These are phyloP conservation scores for Penicillium turbatum DNA, from an alignment of 495 filamentous ascomycete genomes.

Conservation along the genomic window DNA sequence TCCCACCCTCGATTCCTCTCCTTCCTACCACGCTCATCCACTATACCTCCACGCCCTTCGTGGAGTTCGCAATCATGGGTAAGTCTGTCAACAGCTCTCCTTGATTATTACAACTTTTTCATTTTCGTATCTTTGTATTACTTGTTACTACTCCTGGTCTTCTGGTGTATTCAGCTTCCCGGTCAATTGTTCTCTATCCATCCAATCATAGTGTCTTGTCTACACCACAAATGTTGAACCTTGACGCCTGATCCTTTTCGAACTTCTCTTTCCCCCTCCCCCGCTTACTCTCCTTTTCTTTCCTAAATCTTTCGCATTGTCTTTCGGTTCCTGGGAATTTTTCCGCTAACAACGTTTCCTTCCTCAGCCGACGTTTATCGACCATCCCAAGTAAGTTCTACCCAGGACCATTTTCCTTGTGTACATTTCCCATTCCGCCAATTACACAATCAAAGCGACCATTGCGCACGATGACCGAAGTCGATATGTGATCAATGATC, in stretches of 20 bases:
- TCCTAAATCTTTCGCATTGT: conserved; percentile 11
- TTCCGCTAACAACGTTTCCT: conserved; percentile 16
- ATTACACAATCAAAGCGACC: conserved; percentile 8
- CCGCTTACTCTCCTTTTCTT: conserved; percentile 22
- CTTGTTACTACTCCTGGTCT: conserved; percentile 19
- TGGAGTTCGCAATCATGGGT: conserved; percentile 26
- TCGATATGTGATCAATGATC: conserved; percentile 5
- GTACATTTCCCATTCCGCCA: background rate
- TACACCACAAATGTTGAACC: conserved; percentile 18
- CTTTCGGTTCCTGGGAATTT: conserved; percentile 23
- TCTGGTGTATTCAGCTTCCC: conserved; percentile 25
- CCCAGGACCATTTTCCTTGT: conserved; percentile 1
- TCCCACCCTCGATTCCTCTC: conserved; percentile 1
- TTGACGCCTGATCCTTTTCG: conserved; percentile 25
- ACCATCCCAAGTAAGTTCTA: conserved; percentile 50
- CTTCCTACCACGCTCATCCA: conserved; percentile 7
- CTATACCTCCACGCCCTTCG: conserved; percentile 8
- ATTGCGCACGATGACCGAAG: background rate
- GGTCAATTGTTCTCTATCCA: conserved; percentile 16
- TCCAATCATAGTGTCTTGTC: conserved; percentile 20
- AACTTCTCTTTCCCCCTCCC: conserved; percentile 5
- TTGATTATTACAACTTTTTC: conserved; percentile 10
- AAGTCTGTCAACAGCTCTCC: conserved; percentile 19
- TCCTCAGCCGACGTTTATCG: conserved; percentile 52
- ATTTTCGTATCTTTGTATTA: conserved; percentile 21